phyloP scores from a whole-genome alignment of 1,284 basidiomycete species.

The Ceratobasidium sp. region DNA sequence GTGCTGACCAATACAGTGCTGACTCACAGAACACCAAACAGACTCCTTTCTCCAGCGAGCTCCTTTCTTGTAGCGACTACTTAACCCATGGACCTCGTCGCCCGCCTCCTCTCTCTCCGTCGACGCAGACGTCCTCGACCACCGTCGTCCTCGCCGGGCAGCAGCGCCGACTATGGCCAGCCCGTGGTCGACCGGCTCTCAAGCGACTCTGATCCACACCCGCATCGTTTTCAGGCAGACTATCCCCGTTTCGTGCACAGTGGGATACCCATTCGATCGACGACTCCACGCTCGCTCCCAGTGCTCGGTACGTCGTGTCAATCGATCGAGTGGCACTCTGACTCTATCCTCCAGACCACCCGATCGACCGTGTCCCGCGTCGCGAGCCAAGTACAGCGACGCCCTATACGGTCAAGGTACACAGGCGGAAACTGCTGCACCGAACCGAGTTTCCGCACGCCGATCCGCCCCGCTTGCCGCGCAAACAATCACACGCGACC shows the following conservation, averaged over 20 bases:
- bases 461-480: slow-evolving; percentile 31
- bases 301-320: slow-evolving; percentile 6
- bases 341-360: slow-evolving; percentile 28
- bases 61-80: slow-evolving; percentile 34
- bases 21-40: too few relatives aligned
- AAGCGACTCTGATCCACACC: slow-evolving; percentile 34
- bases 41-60: slow-evolving; percentile 35
- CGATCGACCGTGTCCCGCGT: slow-evolving; percentile 31
- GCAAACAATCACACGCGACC: slow-evolving; percentile 27
- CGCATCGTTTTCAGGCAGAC: too few relatives aligned
- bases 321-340: slow-evolving; percentile 16
- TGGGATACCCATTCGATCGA: slow-evolving; percentile 29
- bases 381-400: slow-evolving; percentile 10
- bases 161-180: slow-evolving; percentile 34
- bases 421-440: slow-evolving; percentile 27
- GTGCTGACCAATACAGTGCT: too few relatives aligned
- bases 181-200: slow-evolving; percentile 13
- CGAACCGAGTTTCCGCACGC: slow-evolving; percentile 32
- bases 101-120: slow-evolving; percentile 32
- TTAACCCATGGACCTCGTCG: slow-evolving; percentile 33
- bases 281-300: slow-evolving; percentile 24
- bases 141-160: not conserved
- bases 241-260: slow-evolving; percentile 5
- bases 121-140: slow-evolving; percentile 1
- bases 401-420: slow-evolving; percentile 4